Conservation (phyloP, 306 rosid genomes). For the Herpetospermum pedunculosum region DNA sequence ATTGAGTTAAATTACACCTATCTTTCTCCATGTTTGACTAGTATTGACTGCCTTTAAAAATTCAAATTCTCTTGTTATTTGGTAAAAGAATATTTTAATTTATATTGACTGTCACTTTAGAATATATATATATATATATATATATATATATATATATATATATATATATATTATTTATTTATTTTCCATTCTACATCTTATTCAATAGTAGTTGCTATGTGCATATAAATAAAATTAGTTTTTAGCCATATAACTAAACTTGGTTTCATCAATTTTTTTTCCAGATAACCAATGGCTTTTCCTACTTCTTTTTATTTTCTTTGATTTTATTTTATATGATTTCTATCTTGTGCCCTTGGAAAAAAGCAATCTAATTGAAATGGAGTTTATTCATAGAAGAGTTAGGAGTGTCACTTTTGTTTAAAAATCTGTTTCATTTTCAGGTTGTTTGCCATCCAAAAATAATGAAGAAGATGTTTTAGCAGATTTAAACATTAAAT, state of each 20-base stretch:
- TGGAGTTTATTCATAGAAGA: neutral
- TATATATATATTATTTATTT: no score
- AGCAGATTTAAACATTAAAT: constrained; percentile 27
- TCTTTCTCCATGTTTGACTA: neutral
- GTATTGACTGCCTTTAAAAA: neutral
- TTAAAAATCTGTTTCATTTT: constrained; percentile 10
- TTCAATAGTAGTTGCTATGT: neutral
- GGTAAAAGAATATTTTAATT: neutral
- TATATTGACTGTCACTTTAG: neutral
- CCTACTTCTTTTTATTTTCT: neutral
- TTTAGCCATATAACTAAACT: neutral
- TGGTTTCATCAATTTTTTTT: neutral
- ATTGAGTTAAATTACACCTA: neutral
- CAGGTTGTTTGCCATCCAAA: constrained; percentile 41
- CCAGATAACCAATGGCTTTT: neutral
- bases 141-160: no score
- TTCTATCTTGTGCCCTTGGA: neutral
- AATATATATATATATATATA: no score
- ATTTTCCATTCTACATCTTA: no score
- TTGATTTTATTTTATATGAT: neutral
- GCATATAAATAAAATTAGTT: neutral
- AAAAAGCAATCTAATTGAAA: neutral
- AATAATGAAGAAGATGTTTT: constrained; percentile 41
- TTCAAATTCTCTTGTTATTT: neutral
- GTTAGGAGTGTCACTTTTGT: neutral